Evolutionary conservation across 2,329 filamentous ascomycete genomes (phyloP), one percentile per base, ranked within the genome.

Genomic region (Colletotrichum chlorophyti): DNA sequence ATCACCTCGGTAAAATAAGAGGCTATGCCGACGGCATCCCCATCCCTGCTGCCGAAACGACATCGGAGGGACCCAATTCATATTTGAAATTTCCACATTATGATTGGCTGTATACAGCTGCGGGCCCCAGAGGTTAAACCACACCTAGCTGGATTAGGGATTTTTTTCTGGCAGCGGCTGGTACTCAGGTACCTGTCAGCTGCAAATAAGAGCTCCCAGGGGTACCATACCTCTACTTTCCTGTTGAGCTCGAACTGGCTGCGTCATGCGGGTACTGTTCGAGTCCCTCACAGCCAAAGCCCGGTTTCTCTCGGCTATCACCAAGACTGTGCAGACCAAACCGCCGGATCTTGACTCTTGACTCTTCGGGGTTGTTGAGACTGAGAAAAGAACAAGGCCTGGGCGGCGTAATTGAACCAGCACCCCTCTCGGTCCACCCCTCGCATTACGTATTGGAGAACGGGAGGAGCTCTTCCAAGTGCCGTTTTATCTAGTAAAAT

Each of bases 301-400:
- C 45, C 61, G 61, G 48, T 55, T 63, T 63, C 58, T 62, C 58
- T 63, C 61, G 58, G 61, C 53, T 63, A 63, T 63, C 47, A 57
- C 21, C 38, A 45, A 17, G n/a, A n/a, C n/a, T n/a, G n/a, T n/a
- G n/a, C n/a, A n/a, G n/a, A n/a, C n/a, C n/a, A n/a, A n/a, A n/a
- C n/a, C n/a, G n/a, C n/a, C n/a, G n/a, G n/a, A n/a, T n/a, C n/a
- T n/a, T n/a, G n/a, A n/a, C n/a, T n/a, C n/a, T n/a, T n/a, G n/a
- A n/a, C n/a, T n/a, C n/a, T n/a, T n/a, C n/a, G n/a, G n/a, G n/a
- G n/a, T n/a, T n/a, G n/a, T n/a, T n/a, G n/a, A n/a, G n/a, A n/a
- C n/a, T n/a, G n/a, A n/a, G n/a, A n/a, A n/a, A n/a, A n/a, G n/a
- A n/a, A n/a, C n/a, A n/a, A n/a, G n/a, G n/a, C n/a, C n/a, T n/a